Evolutionary conservation across 2,329 filamentous ascomycete genomes (phyloP).

Genomic region (Clarireedia monteithiana): DNA sequence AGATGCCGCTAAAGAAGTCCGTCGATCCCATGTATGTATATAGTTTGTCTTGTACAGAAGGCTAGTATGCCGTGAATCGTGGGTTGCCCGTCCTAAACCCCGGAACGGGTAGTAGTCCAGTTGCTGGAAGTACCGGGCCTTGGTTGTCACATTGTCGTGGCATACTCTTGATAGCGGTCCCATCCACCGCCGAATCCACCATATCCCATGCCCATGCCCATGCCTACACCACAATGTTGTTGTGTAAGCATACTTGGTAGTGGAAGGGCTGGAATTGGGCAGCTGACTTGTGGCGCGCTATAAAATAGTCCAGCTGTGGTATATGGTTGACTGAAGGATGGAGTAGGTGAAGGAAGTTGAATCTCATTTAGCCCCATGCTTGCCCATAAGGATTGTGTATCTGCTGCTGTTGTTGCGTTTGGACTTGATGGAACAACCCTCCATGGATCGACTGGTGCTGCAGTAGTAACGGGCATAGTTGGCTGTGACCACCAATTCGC

Average conservation of each 20-base stretch:
- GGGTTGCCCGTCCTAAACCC: slow-evolving; percentile 29
- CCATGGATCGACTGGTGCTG: slow-evolving; percentile 77
- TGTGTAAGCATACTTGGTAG: slow-evolving; percentile 81
- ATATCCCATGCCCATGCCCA: slow-evolving; percentile 68
- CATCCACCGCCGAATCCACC: slow-evolving; percentile 63
- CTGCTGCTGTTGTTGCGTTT: slow-evolving; percentile 60
- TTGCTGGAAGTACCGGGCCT: slow-evolving; percentile 30
- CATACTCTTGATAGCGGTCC: slow-evolving; percentile 79
- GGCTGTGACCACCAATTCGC: slow-evolving; percentile 76
- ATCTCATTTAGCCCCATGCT: slow-evolving; percentile 68
- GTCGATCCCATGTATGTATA: slow-evolving; percentile 9
- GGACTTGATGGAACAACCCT: slow-evolving; percentile 85
- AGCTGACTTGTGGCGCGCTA: slow-evolving; percentile 66
- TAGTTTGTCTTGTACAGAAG: slow-evolving; percentile 12
- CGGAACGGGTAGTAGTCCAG: slow-evolving; percentile 45
- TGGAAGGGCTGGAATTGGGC: slow-evolving; percentile 68
- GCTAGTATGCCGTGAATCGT: slow-evolving; percentile 14
- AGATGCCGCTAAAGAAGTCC: slow-evolving; percentile 28
- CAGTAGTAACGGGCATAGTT: slow-evolving; percentile 54
- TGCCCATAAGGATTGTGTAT: slow-evolving; percentile 71
- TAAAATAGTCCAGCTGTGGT: slow-evolving; percentile 70
- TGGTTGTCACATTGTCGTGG: slow-evolving; percentile 79
- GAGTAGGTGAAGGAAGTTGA: slow-evolving; percentile 69
- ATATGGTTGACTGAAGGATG: slow-evolving; percentile 72
- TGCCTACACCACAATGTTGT: slow-evolving; percentile 72